These are phyloP conservation scores for Pseudopithomyces chartarum DNA, from an alignment of 2,329 filamentous ascomycete genomes.

Conservation along the genomic window DNA sequence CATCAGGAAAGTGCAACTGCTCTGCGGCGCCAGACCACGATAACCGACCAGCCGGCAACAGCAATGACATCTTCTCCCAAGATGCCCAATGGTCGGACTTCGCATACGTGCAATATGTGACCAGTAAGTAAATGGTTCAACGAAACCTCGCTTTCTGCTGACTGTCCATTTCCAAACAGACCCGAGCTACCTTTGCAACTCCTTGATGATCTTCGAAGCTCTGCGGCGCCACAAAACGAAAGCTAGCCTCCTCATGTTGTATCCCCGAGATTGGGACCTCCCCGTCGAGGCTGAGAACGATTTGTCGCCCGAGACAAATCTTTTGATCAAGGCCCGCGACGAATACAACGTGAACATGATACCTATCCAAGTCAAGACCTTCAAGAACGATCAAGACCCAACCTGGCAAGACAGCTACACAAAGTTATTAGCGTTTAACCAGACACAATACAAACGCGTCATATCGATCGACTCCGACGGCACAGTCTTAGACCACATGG, in stretches of 20 bases:
- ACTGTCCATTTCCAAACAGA: constrained; percentile 1
- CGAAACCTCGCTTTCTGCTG: background rate
- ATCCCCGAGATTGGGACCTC: constrained; percentile 16
- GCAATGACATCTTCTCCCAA: too few species aligned
- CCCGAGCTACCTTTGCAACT: constrained; percentile 38
- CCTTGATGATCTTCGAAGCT: constrained; percentile 46
- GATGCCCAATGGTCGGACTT: constrained; percentile 26
- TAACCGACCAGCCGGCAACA: too few species aligned
- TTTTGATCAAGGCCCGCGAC: constrained; percentile 51
- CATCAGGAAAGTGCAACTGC: background rate
- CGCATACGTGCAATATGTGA: constrained; percentile 44
- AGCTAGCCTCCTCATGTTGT: constrained; percentile 15
- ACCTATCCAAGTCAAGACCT: constrained; percentile 46
- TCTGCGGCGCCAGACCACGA: background rate
- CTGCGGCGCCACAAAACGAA: constrained; percentile 38
- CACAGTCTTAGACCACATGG: constrained; percentile 62
- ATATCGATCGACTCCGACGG: constrained; percentile 64
- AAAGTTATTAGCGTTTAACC: constrained; percentile 69
- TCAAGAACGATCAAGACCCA: constrained; percentile 32
- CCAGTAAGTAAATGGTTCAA: constrained; percentile 10
- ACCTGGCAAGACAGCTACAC: constrained; percentile 67
- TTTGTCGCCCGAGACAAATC: constrained; percentile 30
- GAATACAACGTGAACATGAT: constrained; percentile 51
- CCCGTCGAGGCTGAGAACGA: background rate
- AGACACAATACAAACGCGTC: constrained; percentile 62